phyloP scores from a whole-genome alignment of 805 yeast species.

The Candida boleticola region DNA sequence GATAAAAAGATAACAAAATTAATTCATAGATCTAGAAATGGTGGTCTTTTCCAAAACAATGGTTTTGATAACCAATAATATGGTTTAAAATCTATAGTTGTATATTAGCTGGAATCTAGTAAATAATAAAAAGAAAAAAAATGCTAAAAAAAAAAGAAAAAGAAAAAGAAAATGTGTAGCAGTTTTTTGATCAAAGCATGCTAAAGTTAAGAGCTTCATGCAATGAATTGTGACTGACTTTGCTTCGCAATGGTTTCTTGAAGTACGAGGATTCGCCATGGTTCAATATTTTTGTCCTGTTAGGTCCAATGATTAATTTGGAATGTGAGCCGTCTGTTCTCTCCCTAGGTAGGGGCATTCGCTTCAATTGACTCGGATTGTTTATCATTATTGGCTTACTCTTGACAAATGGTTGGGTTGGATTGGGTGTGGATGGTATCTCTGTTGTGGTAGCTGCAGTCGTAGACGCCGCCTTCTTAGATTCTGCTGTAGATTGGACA shows the following conservation, averaged over 20 bases:
- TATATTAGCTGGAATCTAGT: too few species aligned
- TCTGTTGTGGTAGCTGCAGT: slow-evolving; percentile 1
- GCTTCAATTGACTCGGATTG: slow-evolving; percentile 27
- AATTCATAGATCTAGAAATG: slow-evolving; percentile 19
- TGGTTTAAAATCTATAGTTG: neutral
- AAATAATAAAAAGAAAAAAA: slow-evolving; percentile 5
- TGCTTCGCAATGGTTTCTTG: slow-evolving; percentile 31
- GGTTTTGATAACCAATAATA: slow-evolving; percentile 18
- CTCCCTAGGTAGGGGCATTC: slow-evolving; percentile 26
- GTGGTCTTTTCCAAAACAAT: slow-evolving; percentile 16
- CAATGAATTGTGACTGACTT: slow-evolving; percentile 47
- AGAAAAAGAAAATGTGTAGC: neutral
- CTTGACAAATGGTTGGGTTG: neutral
- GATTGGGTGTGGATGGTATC: slow-evolving; percentile 1
- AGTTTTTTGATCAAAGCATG: neutral
- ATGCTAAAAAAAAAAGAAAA: neutral
- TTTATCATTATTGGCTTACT: slow-evolving; percentile 22
- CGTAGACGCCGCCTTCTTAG: slow-evolving; percentile 6
- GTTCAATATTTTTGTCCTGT: slow-evolving; percentile 36
- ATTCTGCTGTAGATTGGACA: slow-evolving; percentile 17
- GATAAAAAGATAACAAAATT: slow-evolving; percentile 25
- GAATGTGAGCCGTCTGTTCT: slow-evolving; percentile 39
- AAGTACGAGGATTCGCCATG: slow-evolving; percentile 44
- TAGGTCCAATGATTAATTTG: slow-evolving; percentile 39
- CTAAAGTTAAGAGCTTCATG: slow-evolving; percentile 39